These are phyloP conservation scores for Rubus parviflorus DNA, from an alignment of 306 rosid genomes.

Conservation along the genomic window DNA sequence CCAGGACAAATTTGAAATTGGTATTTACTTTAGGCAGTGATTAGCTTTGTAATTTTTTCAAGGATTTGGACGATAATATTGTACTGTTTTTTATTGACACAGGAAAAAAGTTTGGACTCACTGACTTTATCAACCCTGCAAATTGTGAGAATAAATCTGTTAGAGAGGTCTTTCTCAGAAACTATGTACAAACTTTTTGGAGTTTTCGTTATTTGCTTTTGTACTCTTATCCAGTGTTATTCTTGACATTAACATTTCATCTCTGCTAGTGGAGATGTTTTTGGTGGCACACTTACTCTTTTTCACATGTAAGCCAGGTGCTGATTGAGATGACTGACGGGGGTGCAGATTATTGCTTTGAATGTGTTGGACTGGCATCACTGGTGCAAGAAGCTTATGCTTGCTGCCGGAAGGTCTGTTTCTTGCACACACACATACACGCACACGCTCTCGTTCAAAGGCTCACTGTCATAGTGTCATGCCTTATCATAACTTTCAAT, in stretches of 20 bases:
- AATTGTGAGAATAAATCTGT: constrained; percentile 53
- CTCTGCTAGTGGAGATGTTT: background rate
- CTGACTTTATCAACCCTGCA: constrained; percentile 54
- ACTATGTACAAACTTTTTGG: background rate
- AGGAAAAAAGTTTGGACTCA: constrained; percentile 84
- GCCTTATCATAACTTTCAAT: background rate
- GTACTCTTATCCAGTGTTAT: background rate
- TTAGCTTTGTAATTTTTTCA: background rate
- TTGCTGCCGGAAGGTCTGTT: constrained; percentile 66
- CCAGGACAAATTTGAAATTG: constrained; percentile 61
- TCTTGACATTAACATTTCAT: background rate
- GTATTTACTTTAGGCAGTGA: constrained; percentile 28
- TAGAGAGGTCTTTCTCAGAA: constrained; percentile 56
- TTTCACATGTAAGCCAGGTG: constrained; percentile 36
- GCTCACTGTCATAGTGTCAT: background rate
- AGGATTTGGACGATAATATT: background rate
- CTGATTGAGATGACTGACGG: constrained; percentile 63
- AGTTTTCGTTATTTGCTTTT: background rate
- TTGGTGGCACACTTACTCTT: background rate
- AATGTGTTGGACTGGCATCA: constrained; percentile 74
- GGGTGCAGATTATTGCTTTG: constrained; percentile 87
- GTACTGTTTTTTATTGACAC: background rate
- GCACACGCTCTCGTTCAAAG: background rate
- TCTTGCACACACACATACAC: background rate
- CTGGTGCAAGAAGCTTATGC: constrained; percentile 80